Evolutionary conservation across 257 asterid genomes (phyloP), one percentile per base, ranked within the genome.

Genomic region (Solanum corneliomulleri): DNA sequence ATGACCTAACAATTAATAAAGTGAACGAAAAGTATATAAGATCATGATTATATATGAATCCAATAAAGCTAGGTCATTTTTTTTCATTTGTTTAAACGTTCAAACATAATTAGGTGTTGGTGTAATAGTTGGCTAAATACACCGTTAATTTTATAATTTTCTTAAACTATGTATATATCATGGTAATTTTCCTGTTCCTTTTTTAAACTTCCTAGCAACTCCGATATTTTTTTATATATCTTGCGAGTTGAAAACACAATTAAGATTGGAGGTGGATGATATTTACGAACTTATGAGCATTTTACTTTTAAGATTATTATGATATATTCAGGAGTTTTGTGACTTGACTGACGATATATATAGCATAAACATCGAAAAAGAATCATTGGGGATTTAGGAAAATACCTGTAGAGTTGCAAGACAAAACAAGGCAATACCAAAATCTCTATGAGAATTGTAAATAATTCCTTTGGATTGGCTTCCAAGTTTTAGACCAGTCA

Each of bases 381-480:
- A 0, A 77, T 39, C 39, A 14, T 15, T 78, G 15, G 5, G 1
- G 6, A 47, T 18, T 21, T 29, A 20, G 18, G 42, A 18, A 10
- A 1, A 77, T 91, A 95, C 98, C 99, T 97, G 99, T 80, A 93
- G 85, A 1, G 98, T 94, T 13, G 98, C 98, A 15, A 95, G 86
- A 62, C 89, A 71, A 81, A 97, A 93, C 86, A 96, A 95, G 1
- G 96, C 81, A 83, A 97, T 97, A 89, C 99, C 99, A 42, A 97
- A 93, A 52, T 89, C 90, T 41, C 98, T 94, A 86, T 96, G 99
- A 6, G 0, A 29, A 52, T 90, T 82, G 69, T 93, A 90, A 2
- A 87, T 88, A 78, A 94, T 33, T 21, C 89, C 95, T 86, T 87
- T 89, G 1, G 99, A 95, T 85, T 94, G 90, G 74, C 94, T 91